These are phyloP conservation scores for Monosporascus sp. DNA, from an alignment of 2,329 filamentous ascomycete genomes.

Conservation along the genomic window DNA sequence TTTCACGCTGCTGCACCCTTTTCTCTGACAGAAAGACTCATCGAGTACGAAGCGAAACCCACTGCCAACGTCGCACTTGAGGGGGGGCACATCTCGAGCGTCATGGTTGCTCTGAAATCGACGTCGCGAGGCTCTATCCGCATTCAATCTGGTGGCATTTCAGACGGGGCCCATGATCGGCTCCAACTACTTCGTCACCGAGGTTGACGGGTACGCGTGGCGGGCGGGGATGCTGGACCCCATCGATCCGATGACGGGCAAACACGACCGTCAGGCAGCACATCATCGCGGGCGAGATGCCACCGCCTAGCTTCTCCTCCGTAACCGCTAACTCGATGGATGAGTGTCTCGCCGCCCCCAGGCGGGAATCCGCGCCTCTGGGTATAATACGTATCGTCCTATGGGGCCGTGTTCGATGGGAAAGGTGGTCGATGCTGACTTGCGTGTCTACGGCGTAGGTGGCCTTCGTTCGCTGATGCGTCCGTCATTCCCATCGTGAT, in stretches of 20 bases:
- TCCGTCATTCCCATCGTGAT: constrained; percentile 27
- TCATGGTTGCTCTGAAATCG: not conserved
- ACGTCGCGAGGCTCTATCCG: not conserved
- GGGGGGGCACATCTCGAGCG: not conserved
- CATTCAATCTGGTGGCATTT: not conserved
- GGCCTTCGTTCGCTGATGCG: constrained; percentile 27
- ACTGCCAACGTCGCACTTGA: not conserved
- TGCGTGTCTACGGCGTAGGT: constrained; percentile 5
- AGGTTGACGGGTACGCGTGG: not conserved
- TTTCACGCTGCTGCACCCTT: too few species aligned
- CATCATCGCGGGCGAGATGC: not conserved
- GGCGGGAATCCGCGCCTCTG: not conserved
- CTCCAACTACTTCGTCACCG: not conserved
- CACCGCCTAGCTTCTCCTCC: not conserved
- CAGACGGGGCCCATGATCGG: not conserved
- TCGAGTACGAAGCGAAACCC: constrained; percentile 5
- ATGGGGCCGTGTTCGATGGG: constrained; percentile 8
- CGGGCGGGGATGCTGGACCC: not conserved
- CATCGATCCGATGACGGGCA: not conserved
- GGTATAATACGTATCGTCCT: not conserved
- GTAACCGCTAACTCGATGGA: not conserved
- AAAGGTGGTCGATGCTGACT: constrained; percentile 14
- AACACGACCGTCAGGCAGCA: not conserved
- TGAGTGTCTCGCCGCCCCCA: not conserved
- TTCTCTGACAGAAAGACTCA: too few species aligned